Percentiles rank a stretch among this genome's conserved stretches.
These are phyloP conservation scores for Orobanche coerulescens DNA, from an alignment of 257 asterid genomes.

Conservation along the genomic window DNA sequence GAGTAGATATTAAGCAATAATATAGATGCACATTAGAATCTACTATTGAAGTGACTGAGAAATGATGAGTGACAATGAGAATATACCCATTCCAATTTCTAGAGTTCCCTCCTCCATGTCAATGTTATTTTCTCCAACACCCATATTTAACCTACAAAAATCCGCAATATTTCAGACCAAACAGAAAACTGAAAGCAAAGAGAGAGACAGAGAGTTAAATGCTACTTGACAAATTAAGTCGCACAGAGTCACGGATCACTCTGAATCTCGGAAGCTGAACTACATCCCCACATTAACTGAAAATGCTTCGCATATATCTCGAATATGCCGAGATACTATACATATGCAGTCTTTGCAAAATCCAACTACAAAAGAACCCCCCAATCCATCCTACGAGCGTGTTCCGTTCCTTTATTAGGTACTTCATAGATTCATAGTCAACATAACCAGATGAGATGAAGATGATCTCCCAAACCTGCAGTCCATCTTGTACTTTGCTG, in stretches of 20 bases:
- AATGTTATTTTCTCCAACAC: conserved; percentile 36
- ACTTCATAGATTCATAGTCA: not conserved
- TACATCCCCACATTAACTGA: not conserved
- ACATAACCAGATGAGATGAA: conserved; percentile 5
- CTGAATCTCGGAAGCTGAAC: not conserved
- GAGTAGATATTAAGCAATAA: not conserved
- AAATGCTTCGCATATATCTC: not conserved
- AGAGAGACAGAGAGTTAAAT: not conserved
- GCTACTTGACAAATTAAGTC: conserved; percentile 3
- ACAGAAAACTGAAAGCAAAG: not conserved
- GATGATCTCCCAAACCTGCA: not conserved
- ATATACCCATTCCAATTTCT: conserved; percentile 78
- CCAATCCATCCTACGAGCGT: no score
- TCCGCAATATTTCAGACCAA: conserved; percentile 11
- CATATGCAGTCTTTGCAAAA: not conserved
- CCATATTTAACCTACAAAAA: conserved; percentile 44
- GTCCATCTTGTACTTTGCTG: no score
- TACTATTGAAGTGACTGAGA: no score
- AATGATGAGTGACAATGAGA: no score
- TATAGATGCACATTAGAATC: not conserved
- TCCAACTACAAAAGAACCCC: not conserved
- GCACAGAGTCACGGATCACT: not conserved
- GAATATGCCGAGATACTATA: not conserved
- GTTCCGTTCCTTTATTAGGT: not conserved
- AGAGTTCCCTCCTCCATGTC: conserved; percentile 72